phyloP scores from a whole-genome alignment of 164 flowering plant species.

The Berberis thunbergii region DNA sequence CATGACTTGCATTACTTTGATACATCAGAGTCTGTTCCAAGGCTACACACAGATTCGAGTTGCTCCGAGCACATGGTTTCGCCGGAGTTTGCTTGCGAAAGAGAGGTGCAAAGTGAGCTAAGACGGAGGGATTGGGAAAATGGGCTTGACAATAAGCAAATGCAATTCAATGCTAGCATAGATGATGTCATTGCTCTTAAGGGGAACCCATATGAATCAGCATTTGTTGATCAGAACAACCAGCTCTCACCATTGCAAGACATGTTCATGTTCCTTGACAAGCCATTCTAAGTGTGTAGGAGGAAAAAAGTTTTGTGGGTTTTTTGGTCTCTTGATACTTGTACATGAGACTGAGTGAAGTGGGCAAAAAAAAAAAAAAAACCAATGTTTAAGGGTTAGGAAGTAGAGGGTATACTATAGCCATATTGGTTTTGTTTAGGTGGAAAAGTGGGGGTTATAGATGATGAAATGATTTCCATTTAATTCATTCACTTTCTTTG shows the following conservation, averaged over 20 bases:
- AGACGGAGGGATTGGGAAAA: constrained; percentile 39
- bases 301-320: no score
- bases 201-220: constrained; percentile 6
- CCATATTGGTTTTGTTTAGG: no score
- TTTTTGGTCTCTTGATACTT: no score
- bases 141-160: constrained; percentile 11
- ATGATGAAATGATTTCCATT: no score
- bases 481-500: no score
- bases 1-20: constrained; percentile 25
- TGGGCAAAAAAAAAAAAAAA: no score
- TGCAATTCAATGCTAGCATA: constrained; percentile 20
- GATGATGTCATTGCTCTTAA: constrained; percentile 25
- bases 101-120: constrained; percentile 62
- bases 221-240: constrained; percentile 2
- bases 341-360: no score
- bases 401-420: no score
- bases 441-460: no score
- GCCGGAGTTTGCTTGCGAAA: constrained; percentile 39
- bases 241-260: constrained; percentile 38
- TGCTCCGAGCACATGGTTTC: constrained; percentile 60
- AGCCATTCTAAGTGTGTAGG: constrained; percentile 26
- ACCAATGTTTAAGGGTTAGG: no score
- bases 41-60: constrained; percentile 53
- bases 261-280: constrained; percentile 35
- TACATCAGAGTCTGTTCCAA: constrained; percentile 48